phyloP scores from a whole-genome alignment of 1,284 basidiomycete genomes.

The Cryptococcus depauperatus region DNA sequence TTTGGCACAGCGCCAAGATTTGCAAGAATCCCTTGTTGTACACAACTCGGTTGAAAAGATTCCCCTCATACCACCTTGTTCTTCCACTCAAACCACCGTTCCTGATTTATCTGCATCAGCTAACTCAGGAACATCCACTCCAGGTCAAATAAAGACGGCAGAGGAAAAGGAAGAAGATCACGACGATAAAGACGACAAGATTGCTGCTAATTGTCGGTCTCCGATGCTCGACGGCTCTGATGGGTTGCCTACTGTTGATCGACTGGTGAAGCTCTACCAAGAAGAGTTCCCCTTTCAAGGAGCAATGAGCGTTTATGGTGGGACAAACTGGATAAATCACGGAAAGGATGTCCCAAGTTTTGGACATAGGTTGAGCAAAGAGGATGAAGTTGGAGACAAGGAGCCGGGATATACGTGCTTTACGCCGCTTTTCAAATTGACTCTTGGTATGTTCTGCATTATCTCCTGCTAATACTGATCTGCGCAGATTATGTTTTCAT shows the following conservation, averaged over 20 bases:
- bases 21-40: conserved; percentile 66
- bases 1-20: conserved; percentile 50
- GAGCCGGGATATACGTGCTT: conserved; percentile 55
- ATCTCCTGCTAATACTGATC: background rate
- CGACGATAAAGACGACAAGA: conserved; percentile 48
- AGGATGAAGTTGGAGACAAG: conserved; percentile 46
- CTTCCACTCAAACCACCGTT: conserved; percentile 4
- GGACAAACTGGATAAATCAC: conserved; percentile 51
- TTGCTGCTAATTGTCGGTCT: conserved; percentile 67
- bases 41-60: conserved; percentile 65
- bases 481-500: conserved; percentile 73
- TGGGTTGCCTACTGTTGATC: conserved; percentile 59
- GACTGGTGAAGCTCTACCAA: conserved; percentile 55
- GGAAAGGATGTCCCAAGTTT: conserved; percentile 46
- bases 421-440: conserved; percentile 59
- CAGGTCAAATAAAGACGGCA: conserved; percentile 41
- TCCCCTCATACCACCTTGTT: conserved; percentile 24
- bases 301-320: conserved; percentile 48
- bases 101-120: conserved; percentile 56
- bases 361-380: conserved; percentile 36
- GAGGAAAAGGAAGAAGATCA: conserved; percentile 52
- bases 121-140: conserved; percentile 53
- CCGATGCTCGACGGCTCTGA: conserved; percentile 57
- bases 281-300: conserved; percentile 25
- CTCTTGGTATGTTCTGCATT: conserved; percentile 54